These are phyloP conservation scores for Xylaria telfairii DNA, from an alignment of 495 filamentous ascomycete species.

Conservation along the genomic window DNA sequence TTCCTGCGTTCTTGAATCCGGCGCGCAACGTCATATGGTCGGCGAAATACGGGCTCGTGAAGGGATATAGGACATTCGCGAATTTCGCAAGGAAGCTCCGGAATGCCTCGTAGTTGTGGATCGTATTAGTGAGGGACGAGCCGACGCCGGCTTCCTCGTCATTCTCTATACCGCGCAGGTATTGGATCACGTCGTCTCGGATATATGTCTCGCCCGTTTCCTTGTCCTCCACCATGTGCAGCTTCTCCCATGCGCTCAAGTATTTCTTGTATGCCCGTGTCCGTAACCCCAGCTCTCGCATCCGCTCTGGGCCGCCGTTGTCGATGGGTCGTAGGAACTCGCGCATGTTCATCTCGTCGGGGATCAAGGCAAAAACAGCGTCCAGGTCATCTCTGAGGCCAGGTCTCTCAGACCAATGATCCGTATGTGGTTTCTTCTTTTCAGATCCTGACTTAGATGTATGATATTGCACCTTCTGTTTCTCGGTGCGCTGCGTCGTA, in stretches of 20 bases:
- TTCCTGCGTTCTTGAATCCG: slow-evolving; percentile 30
- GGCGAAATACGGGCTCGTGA: slow-evolving; percentile 42
- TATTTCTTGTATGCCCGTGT: slow-evolving; percentile 27
- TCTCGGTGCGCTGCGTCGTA: neutral
- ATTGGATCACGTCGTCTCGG: slow-evolving; percentile 36
- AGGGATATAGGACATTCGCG: slow-evolving; percentile 39
- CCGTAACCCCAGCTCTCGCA: slow-evolving; percentile 28
- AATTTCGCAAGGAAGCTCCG: slow-evolving; percentile 36
- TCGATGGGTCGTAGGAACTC: slow-evolving; percentile 28
- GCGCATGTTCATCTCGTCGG: slow-evolving; percentile 28
- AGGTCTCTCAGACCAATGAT: slow-evolving; percentile 11
- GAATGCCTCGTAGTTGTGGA: slow-evolving; percentile 41
- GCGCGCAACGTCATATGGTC: slow-evolving; percentile 41
- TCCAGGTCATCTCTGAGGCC: slow-evolving; percentile 19
- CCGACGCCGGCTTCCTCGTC: slow-evolving; percentile 21
- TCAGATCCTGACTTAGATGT: neutral
- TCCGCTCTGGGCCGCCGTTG: slow-evolving; percentile 23
- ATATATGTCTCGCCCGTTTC: slow-evolving; percentile 23
- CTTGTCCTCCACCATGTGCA: slow-evolving; percentile 24
- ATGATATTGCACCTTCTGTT: neutral
- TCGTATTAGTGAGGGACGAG: slow-evolving; percentile 23
- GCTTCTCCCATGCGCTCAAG: slow-evolving; percentile 30
- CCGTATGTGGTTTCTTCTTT: neutral
- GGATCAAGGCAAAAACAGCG: slow-evolving; percentile 17
- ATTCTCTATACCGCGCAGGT: slow-evolving; percentile 21